phyloP scores from a whole-genome alignment of 768 basidiomycete species.

The Lactarius pseudohatsudake region DNA sequence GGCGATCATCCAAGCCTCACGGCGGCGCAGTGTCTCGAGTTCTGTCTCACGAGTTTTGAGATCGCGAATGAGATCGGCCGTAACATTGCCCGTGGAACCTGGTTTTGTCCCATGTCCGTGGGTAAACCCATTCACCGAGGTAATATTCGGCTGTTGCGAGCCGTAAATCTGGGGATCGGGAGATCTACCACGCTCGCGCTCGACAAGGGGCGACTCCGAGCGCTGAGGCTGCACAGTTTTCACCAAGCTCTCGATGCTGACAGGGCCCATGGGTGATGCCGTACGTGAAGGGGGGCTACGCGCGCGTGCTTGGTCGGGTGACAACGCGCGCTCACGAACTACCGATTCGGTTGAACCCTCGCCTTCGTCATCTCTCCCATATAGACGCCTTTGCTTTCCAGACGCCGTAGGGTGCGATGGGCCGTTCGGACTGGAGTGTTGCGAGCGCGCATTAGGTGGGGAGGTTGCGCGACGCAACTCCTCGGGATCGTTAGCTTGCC shows the following conservation, averaged over 20 bases:
- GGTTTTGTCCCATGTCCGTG: conserved; percentile 45
- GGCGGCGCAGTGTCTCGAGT: conserved; percentile 69
- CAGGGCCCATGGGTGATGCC: conserved; percentile 47
- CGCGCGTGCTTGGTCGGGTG: conserved; percentile 56
- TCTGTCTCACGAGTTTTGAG: conserved; percentile 82
- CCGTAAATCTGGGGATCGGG: conserved; percentile 64
- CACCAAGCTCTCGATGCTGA: conserved; percentile 56
- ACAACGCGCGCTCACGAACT: conserved; percentile 47
- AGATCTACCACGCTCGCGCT: conserved; percentile 46
- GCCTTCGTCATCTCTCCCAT: conserved; percentile 57
- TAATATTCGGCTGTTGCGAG: conserved; percentile 36
- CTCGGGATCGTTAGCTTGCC: conserved; percentile 47
- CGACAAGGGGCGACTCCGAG: conserved; percentile 58
- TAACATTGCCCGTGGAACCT: conserved; percentile 65
- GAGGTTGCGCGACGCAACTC: conserved; percentile 68
- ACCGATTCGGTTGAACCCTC: conserved; percentile 48
- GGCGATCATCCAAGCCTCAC: conserved; percentile 84
- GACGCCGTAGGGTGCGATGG: conserved; percentile 37
- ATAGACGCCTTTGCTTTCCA: conserved; percentile 47
- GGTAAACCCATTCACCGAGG: conserved; percentile 50
- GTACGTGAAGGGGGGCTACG: conserved; percentile 55
- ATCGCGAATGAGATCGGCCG: conserved; percentile 75
- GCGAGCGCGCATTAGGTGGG: conserved; percentile 50
- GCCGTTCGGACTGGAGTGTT: conserved; percentile 44
- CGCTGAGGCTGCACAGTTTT: conserved; percentile 56